Percentiles rank a stretch among this genome's conserved stretches.
Conservation (phyloP, 148 eudicot genomes). For the Rhododendron williamsianum region DNA sequence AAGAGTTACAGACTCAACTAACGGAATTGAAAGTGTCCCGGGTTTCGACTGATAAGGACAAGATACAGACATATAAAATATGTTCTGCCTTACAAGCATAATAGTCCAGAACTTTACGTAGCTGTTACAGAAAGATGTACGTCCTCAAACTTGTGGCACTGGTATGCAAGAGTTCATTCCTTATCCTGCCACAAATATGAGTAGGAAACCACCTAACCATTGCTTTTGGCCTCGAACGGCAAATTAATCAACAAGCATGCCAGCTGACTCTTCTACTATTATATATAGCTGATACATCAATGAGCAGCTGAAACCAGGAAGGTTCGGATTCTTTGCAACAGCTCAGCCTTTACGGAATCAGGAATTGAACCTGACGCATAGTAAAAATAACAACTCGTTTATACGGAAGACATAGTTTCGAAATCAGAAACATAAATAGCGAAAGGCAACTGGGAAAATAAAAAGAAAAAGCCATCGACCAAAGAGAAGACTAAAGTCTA, state of each 20-base stretch:
- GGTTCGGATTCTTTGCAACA: conserved; percentile 60
- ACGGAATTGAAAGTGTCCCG: neutral
- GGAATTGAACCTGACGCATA: conserved; percentile 53
- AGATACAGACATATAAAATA: neutral
- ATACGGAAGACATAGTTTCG: neutral
- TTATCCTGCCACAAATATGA: neutral
- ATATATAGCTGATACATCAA: conserved; percentile 18
- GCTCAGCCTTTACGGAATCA: conserved; percentile 62
- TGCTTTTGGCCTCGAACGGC: neutral
- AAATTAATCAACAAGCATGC: neutral
- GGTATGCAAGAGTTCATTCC: neutral
- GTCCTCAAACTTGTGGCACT: neutral
- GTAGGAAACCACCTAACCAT: neutral
- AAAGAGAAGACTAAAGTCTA: neutral
- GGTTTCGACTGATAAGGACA: neutral
- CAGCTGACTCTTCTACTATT: neutral
- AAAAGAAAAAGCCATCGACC: neutral
- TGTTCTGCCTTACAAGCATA: neutral
- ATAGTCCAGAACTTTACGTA: neutral
- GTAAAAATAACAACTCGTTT: neutral
- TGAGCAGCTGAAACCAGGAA: conserved; percentile 57
- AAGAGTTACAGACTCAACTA: neutral
- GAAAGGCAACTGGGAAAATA: neutral
- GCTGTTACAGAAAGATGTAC: neutral
- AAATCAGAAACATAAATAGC: neutral